Conservation (phyloP, 2,329 filamentous ascomycete genomes). For the Colletotrichum shisoi region DNA sequence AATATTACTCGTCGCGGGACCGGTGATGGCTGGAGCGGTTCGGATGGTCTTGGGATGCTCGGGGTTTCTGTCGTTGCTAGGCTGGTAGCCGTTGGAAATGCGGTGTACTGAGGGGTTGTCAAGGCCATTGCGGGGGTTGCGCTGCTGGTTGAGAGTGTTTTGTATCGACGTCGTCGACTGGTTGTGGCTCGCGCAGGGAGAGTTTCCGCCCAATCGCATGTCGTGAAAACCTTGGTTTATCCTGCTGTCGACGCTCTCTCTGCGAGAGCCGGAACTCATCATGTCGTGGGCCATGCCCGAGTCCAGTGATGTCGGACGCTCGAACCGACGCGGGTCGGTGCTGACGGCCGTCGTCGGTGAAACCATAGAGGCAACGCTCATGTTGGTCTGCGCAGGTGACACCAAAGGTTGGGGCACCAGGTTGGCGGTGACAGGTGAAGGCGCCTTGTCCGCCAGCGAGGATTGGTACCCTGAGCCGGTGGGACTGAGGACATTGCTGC, state of each 20-base stretch:
- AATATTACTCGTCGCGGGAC: conserved; percentile 70
- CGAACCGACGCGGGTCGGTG: conserved; percentile 55
- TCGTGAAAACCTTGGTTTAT: conserved; percentile 76
- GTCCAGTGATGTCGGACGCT: conserved; percentile 52
- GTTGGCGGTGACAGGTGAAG: conserved; percentile 64
- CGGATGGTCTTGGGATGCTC: conserved; percentile 64
- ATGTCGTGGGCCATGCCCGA: conserved; percentile 47
- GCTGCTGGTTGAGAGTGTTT: conserved; percentile 72
- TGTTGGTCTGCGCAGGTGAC: conserved; percentile 65
- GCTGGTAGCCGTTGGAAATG: conserved; percentile 72
- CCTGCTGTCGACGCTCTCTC: conserved; percentile 82
- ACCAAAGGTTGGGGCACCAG: conserved; percentile 61
- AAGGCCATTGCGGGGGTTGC: conserved; percentile 63
- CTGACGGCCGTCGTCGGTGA: conserved; percentile 63
- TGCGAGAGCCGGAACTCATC: conserved; percentile 63
- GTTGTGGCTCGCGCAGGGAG: conserved; percentile 79
- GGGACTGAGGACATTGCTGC: conserved; percentile 34
- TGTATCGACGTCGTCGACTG: conserved; percentile 79
- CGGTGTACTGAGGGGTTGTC: conserved; percentile 64
- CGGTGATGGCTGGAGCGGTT: conserved; percentile 79
- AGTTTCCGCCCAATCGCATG: conserved; percentile 70
- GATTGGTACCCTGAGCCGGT: conserved; percentile 59
- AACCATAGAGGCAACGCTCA: conserved; percentile 73
- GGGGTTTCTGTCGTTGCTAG: conserved; percentile 65
- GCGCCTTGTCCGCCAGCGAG: conserved; percentile 66